phyloP scores from a whole-genome alignment of 768 basidiomycete species.

The Boletus huronensis region DNA sequence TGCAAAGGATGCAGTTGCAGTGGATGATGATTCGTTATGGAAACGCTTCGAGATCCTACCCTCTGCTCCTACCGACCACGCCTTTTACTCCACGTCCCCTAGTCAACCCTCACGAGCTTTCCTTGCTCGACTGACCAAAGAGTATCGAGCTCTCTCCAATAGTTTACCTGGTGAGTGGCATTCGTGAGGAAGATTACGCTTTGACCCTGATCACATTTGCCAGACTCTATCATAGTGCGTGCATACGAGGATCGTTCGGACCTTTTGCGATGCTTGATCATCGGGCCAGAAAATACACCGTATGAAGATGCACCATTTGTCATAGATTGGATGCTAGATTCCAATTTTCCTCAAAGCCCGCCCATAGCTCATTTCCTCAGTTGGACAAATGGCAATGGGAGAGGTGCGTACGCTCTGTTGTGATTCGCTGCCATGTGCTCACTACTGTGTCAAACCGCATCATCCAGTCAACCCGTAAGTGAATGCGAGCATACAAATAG shows the following conservation, averaged over 20 bases:
- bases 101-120: constrained; percentile 71
- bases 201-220: constrained; percentile 5
- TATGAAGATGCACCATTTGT: constrained; percentile 94
- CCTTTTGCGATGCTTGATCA: constrained; percentile 81
- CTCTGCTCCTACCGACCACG: constrained; percentile 77
- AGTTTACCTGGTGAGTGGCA: constrained; percentile 72
- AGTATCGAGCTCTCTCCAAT: constrained; percentile 74
- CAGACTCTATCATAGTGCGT: constrained; percentile 85
- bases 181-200: background rate
- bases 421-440: background rate
- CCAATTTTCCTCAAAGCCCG: constrained; percentile 77
- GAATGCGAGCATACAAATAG: background rate
- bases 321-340: constrained; percentile 90
- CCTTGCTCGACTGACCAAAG: constrained; percentile 70
- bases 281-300: constrained; percentile 93
- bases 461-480: constrained; percentile 69
- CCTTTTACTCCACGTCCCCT: constrained; percentile 61
- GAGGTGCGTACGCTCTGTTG: constrained; percentile 34
- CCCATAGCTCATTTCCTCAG: constrained; percentile 88
- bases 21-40: constrained; percentile 53
- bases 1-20: constrained; percentile 26
- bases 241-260: constrained; percentile 89
- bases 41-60: constrained; percentile 79
- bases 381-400: constrained; percentile 92
- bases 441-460: background rate